Base-by-base conservation (phyloP, 257 asterid species). In the Voacanga thouarsii region DNA sequence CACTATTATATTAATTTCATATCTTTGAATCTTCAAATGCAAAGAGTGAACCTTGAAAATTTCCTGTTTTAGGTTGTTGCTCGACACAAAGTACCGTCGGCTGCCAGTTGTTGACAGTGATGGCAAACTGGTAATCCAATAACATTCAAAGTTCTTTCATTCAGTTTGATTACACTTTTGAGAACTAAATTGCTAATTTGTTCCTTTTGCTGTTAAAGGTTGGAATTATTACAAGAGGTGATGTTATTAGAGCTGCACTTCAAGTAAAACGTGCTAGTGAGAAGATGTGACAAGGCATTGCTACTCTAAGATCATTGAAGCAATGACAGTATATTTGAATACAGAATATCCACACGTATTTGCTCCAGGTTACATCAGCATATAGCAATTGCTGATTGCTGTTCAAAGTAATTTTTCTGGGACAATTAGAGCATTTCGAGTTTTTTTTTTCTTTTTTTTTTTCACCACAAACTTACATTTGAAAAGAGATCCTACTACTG, bases 221-320 rank as follows among this genome's bases (percentile, higher is more conserved):
- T 75, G 99, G 99, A 66, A 89, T 94, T 53, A 85, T 94, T 72
- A 92, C 99, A 21, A 86, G 98, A 85, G 99, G 99, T 18, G 92
- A 94, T 69, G 93, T 94, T 45, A 93, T 94, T 44, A 89, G 94
- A 82, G 99, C 94, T 37, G 99, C 99, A 71, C 97, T 94, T 41
- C 90, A 87, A 73, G 91, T 94, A 78, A 94, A 88, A 84, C 90
- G 78, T 61, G 89, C 87, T n/a, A 50, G 63, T 28, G 89, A 82
- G 77, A 76, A 80, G 47, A 59, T 79, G 78, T 83, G 85, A 86
- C 6, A 10, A 68, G 14, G 47, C 68, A 33, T 8, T 0, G 8
- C 24, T 0, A 15, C 21, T 53, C 59, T 3, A 28, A 28, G 6
- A 47, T 50, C 16, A 10, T 39, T 14, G 26, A 26, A 23, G 43